A percentile compares a stretch with the other conserved stretches of the same genome.
Evolutionary conservation across 371 early-diverging fungal genomes (phyloP).

Genomic region (Neoconidiobolus thromboides): DNA sequence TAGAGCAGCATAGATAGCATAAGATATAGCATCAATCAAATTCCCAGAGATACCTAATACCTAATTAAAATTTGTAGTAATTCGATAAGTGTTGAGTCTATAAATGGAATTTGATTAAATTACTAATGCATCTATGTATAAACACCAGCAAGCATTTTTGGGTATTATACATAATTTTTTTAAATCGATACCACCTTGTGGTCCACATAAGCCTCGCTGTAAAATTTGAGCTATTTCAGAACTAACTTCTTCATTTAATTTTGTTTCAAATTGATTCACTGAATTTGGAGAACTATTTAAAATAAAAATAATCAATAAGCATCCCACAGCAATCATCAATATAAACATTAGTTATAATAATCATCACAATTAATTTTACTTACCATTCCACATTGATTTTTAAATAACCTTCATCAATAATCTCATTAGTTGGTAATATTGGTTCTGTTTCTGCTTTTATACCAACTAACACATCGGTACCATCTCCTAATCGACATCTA

Average conservation of each 20-base stretch:
- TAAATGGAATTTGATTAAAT: neutral
- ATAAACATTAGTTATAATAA: neutral
- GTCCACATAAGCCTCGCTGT: neutral
- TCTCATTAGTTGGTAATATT: neutral
- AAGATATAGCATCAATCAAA: neutral
- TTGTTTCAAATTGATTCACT: neutral
- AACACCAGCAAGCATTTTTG: neutral
- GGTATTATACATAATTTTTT: neutral
- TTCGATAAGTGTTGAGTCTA: neutral
- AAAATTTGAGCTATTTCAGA: neutral
- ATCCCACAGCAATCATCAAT: too few relatives aligned
- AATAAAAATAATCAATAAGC: neutral
- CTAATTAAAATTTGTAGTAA: neutral
- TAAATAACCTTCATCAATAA: neutral
- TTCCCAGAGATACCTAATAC: neutral
- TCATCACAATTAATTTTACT: neutral
- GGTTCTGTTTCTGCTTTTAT: neutral
- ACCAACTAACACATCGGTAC: neutral
- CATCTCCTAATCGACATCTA: neutral
- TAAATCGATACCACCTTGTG: neutral
- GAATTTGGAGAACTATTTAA: neutral
- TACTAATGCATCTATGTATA: neutral
- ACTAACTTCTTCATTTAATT: neutral
- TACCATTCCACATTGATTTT: neutral
- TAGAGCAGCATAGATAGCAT: neutral